Conservation (phyloP, 2,329 filamentous ascomycete species). For the Didymella segeticola region DNA sequence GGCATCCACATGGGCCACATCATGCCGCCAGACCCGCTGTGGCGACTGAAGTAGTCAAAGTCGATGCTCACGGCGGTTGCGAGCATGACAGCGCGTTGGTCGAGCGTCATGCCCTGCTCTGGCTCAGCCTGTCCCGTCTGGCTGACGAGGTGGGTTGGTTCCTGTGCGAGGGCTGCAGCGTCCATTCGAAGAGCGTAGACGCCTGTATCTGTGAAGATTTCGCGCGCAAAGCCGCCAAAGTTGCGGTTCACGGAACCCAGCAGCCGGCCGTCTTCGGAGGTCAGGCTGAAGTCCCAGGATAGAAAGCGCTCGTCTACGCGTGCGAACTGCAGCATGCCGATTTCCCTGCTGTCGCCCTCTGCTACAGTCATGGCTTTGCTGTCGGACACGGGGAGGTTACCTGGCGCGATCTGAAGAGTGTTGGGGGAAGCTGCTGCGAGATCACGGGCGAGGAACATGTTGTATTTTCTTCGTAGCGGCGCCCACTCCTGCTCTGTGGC, state of each 20-base stretch:
- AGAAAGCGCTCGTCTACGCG: conserved; percentile 68
- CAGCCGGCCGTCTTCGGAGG: conserved; percentile 56
- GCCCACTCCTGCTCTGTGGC: conserved; percentile 71
- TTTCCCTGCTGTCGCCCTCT: conserved; percentile 44
- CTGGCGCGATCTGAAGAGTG: conserved; percentile 51
- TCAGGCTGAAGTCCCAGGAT: conserved; percentile 69
- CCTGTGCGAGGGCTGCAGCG: conserved; percentile 55
- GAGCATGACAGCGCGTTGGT: conserved; percentile 70
- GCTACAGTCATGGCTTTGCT: conserved; percentile 55
- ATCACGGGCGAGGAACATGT: conserved; percentile 65
- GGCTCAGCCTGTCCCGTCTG: conserved; percentile 41
- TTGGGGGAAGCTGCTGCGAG: conserved; percentile 48
- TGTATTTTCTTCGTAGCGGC: conserved; percentile 67
- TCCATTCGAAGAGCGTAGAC: conserved; percentile 71
- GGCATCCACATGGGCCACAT: conserved; percentile 61
- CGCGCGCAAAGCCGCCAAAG: conserved; percentile 67
- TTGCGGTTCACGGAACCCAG: conserved; percentile 70
- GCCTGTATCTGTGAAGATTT: conserved; percentile 71
- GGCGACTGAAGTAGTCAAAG: conserved; percentile 72
- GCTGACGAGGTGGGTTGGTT: conserved; percentile 49
- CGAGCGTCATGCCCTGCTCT: conserved; percentile 65
- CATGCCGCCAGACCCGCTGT: conserved; percentile 57
- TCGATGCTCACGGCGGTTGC: conserved; percentile 70
- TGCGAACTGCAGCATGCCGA: conserved; percentile 66
- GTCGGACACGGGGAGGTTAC: conserved; percentile 57